Conservation (phyloP, 2,329 filamentous ascomycete species). For the Phaeosphaeria sp. region DNA sequence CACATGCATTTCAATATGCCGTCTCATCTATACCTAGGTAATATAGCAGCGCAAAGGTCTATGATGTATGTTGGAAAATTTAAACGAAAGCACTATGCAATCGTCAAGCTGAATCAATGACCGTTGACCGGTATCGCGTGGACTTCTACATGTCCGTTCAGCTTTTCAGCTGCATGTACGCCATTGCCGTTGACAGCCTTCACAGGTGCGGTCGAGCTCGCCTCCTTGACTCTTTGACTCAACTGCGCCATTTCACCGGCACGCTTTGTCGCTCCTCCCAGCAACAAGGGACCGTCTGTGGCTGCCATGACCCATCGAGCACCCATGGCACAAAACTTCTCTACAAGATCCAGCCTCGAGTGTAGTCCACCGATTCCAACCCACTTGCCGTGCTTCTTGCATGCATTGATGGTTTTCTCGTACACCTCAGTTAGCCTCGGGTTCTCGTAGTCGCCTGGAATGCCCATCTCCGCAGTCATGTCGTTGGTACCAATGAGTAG, state of each 20-base stretch:
- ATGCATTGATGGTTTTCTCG: constrained; percentile 47
- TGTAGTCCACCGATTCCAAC: constrained; percentile 53
- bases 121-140: background rate
- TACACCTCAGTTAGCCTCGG: constrained; percentile 28
- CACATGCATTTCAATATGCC: background rate
- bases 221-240: constrained; percentile 11
- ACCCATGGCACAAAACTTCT: constrained; percentile 50
- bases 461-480: constrained; percentile 53
- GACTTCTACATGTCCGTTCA: background rate
- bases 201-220: background rate
- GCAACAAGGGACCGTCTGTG: constrained; percentile 45
- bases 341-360: constrained; percentile 50
- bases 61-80: too few species aligned
- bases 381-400: constrained; percentile 49
- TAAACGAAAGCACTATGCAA: too few species aligned
- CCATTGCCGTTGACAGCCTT: background rate
- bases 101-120: background rate
- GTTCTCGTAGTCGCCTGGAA: constrained; percentile 52
- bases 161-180: background rate
- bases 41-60: too few species aligned
- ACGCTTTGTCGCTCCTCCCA: constrained; percentile 47
- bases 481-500: constrained; percentile 56
- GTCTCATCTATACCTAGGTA: too few species aligned
- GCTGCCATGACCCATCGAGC: constrained; percentile 50
- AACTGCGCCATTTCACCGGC: constrained; percentile 28